These are phyloP conservation scores for Epichloe amarillans DNA, from an alignment of 2,329 filamentous ascomycete species.

Conservation along the genomic window DNA sequence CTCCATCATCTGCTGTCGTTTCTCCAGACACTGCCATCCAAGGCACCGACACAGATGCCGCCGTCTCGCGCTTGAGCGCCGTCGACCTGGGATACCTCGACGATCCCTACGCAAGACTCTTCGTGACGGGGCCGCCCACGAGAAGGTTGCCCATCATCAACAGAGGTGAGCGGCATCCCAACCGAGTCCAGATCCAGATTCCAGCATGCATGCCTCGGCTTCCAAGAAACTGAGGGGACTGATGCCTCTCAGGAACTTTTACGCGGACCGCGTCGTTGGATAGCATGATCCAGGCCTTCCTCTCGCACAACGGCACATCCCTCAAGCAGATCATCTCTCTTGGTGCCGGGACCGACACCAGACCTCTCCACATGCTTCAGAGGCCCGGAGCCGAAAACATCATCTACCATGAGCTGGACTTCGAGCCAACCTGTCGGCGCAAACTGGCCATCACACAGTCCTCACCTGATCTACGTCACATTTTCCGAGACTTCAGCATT, in stretches of 20 bases:
- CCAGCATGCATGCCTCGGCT: not conserved
- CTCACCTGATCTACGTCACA: slow-evolving; percentile 25
- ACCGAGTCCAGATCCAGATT: not conserved
- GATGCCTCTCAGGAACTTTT: slow-evolving; percentile 60
- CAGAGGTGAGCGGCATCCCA: slow-evolving; percentile 46
- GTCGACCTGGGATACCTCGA: slow-evolving; percentile 74
- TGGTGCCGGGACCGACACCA: slow-evolving; percentile 86
- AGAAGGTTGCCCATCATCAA: slow-evolving; percentile 86
- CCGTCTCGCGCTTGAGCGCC: slow-evolving; percentile 76
- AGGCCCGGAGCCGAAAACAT: slow-evolving; percentile 29
- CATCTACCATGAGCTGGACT: slow-evolving; percentile 88
- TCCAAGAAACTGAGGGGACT: not conserved
- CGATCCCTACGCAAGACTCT: slow-evolving; percentile 63
- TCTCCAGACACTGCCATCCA: slow-evolving; percentile 66
- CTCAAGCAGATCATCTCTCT: slow-evolving; percentile 75
- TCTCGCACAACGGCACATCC: slow-evolving; percentile 28
- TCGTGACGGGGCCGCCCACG: slow-evolving; percentile 45
- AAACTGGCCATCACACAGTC: slow-evolving; percentile 47
- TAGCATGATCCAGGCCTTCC: slow-evolving; percentile 57
- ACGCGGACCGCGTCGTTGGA: slow-evolving; percentile 78
- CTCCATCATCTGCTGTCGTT: slow-evolving; percentile 17
- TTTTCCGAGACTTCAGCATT: slow-evolving; percentile 23
- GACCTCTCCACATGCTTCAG: slow-evolving; percentile 62
- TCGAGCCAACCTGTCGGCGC: slow-evolving; percentile 54
- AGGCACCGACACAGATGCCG: slow-evolving; percentile 83